Evolutionary conservation across 2,329 filamentous ascomycete species (phyloP).

Genomic region (Xenosphaeropsis pyriputrescens): DNA sequence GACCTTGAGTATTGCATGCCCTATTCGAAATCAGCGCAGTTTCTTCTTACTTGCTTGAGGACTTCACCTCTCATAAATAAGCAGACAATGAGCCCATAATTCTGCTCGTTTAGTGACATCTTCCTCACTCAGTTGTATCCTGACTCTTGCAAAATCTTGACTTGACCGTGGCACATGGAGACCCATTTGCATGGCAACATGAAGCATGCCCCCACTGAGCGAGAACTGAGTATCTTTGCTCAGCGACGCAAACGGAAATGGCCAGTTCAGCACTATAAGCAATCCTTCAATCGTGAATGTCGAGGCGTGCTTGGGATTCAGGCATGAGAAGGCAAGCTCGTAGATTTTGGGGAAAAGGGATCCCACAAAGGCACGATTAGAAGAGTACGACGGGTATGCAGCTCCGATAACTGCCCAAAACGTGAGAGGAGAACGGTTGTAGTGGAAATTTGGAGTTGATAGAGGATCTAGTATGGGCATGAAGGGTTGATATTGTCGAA

Average conservation of each 20-base stretch:
- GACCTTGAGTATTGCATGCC: too few relatives aligned
- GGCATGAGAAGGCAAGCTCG: conserved; percentile 54
- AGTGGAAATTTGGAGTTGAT: conserved; percentile 57
- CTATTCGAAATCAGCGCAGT: too few relatives aligned
- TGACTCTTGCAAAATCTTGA: conserved; percentile 68
- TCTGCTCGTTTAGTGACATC: conserved; percentile 65
- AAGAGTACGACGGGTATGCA: conserved; percentile 51
- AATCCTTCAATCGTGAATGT: conserved; percentile 68
- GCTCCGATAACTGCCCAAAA: conserved; percentile 77
- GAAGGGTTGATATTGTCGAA: conserved; percentile 61
- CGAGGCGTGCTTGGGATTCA: conserved; percentile 52
- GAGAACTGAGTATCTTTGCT: conserved; percentile 72
- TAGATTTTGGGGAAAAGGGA: conserved; percentile 51
- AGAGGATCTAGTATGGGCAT: conserved; percentile 57
- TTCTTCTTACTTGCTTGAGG: too few relatives aligned
- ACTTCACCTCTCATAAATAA: too few relatives aligned
- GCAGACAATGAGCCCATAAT: conserved; percentile 61
- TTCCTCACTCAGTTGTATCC: conserved; percentile 61
- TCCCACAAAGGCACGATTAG: conserved; percentile 29
- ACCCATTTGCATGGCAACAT: conserved; percentile 70
- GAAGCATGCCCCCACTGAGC: conserved; percentile 73
- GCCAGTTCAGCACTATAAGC: conserved; percentile 75
- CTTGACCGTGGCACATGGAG: conserved; percentile 69
- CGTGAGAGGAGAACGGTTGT: conserved; percentile 62
- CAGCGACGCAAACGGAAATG: conserved; percentile 67